Conservation (phyloP, 176 grass and related monocot genomes). For the Avena atlantica region DNA sequence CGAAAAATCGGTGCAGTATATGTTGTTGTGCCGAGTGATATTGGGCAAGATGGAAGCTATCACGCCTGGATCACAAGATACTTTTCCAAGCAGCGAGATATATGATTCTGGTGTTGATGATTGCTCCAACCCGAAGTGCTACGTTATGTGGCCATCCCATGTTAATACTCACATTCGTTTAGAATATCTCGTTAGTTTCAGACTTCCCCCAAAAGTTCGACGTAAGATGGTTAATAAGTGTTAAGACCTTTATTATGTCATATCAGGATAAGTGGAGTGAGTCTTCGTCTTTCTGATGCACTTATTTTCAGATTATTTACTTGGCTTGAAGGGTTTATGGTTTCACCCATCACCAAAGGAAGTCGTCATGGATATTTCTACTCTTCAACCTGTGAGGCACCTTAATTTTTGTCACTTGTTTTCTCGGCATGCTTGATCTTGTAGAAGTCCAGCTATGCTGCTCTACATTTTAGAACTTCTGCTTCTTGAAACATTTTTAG, state of each 20-base stretch:
- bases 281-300: slow-evolving; percentile 34
- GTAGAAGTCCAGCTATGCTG: slow-evolving; percentile 13
- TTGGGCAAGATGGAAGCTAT: slow-evolving; percentile 67
- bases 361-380: slow-evolving; percentile 53
- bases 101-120: slow-evolving; percentile 66
- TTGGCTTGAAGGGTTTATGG: slow-evolving; percentile 69
- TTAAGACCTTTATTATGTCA: slow-evolving; percentile 32
- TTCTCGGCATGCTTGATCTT: neutral
- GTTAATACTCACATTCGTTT: slow-evolving; percentile 65
- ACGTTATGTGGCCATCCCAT: slow-evolving; percentile 65
- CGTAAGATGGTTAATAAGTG: slow-evolving; percentile 53
- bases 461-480: neutral
- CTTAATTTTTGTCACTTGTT: slow-evolving; percentile 26
- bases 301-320: slow-evolving; percentile 84
- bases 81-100: slow-evolving; percentile 57
- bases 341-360: slow-evolving; percentile 61
- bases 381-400: slow-evolving; percentile 63
- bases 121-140: slow-evolving; percentile 65
- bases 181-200: slow-evolving; percentile 83
- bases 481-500: slow-evolving; percentile 31
- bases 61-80: slow-evolving; percentile 56
- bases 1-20: slow-evolving; percentile 88
- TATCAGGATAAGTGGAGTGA: slow-evolving; percentile 33
- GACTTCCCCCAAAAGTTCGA: slow-evolving; percentile 65
- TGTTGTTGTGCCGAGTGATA: slow-evolving; percentile 78